Percentiles rank a stretch among this genome's conserved stretches.
These are phyloP conservation scores for Leptodontidium sp. DNA, from an alignment of 2,329 filamentous ascomycete genomes.

Conservation along the genomic window DNA sequence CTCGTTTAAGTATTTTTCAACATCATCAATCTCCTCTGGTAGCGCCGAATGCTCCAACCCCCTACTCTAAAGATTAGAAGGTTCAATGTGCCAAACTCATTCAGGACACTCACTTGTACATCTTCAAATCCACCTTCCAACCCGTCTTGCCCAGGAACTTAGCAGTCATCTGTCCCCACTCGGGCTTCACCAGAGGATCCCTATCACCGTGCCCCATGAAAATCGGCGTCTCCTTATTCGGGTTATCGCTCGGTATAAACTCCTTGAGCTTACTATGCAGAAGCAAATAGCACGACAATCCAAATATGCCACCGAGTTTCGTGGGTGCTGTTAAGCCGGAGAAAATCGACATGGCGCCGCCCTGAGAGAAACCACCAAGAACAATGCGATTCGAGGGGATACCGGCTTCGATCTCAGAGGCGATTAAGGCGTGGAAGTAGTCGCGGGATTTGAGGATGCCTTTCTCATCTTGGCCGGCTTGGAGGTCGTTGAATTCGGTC, in stretches of 20 bases:
- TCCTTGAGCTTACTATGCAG: conserved; percentile 71
- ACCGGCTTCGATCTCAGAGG: conserved; percentile 80
- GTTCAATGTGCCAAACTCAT: neutral
- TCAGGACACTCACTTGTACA: conserved; percentile 68
- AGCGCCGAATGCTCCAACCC: conserved; percentile 80
- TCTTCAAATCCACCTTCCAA: conserved; percentile 77
- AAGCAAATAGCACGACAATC: conserved; percentile 82
- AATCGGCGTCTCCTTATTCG: conserved; percentile 80
- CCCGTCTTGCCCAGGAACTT: conserved; percentile 73
- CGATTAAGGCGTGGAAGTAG: conserved; percentile 82
- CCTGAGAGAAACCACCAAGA: conserved; percentile 85
- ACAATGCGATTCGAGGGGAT: conserved; percentile 86
- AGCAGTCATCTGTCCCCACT: conserved; percentile 73
- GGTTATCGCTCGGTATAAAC: conserved; percentile 60
- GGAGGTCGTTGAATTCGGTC: conserved; percentile 55
- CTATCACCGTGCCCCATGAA: conserved; percentile 88
- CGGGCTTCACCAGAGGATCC: conserved; percentile 76
- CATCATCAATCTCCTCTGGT: conserved; percentile 80
- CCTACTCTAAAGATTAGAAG: conserved; percentile 50
- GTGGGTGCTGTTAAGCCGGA: conserved; percentile 75
- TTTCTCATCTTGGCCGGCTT: conserved; percentile 67
- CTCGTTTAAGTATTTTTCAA: conserved; percentile 67
- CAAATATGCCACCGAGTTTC: conserved; percentile 88
- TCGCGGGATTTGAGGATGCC: conserved; percentile 78
- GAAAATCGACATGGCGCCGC: conserved; percentile 86